Evolutionary conservation across 768 basidiomycete genomes (phyloP).

Genomic region (Hygrocybe punicea): DNA sequence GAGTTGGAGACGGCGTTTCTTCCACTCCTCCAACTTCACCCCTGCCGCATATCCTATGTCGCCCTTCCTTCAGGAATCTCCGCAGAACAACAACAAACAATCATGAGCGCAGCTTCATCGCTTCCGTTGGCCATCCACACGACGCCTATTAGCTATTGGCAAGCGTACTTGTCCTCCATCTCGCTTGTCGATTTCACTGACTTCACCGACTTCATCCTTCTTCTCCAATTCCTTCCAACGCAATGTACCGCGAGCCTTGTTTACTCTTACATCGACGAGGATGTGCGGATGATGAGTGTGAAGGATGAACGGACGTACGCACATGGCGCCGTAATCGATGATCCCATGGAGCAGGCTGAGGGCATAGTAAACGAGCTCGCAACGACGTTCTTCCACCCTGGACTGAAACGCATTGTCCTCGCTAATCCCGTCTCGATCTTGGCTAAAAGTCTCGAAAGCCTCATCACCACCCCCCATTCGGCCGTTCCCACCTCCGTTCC

Average conservation of each 20-base stretch:
- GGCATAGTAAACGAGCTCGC: neutral
- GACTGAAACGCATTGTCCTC: neutral
- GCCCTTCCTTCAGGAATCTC: neutral
- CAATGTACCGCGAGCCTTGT: neutral
- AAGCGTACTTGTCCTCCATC: neutral
- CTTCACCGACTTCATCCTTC: neutral
- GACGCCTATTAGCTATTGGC: neutral
- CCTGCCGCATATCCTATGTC: neutral
- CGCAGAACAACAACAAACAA: neutral
- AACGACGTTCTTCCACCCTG: neutral
- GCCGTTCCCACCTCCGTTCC: neutral
- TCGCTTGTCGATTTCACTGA: neutral
- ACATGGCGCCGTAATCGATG: neutral
- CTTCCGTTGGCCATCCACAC: neutral
- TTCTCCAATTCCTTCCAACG: neutral
- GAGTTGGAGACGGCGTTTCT: neutral
- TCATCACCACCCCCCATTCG: neutral
- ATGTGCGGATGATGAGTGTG: neutral
- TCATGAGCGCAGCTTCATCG: neutral
- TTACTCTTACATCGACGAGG: neutral
- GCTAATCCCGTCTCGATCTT: neutral
- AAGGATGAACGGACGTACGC: neutral
- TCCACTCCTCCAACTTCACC: neutral
- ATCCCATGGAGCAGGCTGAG: neutral
- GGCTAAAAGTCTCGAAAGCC: neutral